Percentiles rank a stretch among this genome's conserved stretches.
Evolutionary conservation across 495 filamentous ascomycete species (phyloP).

Genomic region (Clohesyomyces aquaticus): DNA sequence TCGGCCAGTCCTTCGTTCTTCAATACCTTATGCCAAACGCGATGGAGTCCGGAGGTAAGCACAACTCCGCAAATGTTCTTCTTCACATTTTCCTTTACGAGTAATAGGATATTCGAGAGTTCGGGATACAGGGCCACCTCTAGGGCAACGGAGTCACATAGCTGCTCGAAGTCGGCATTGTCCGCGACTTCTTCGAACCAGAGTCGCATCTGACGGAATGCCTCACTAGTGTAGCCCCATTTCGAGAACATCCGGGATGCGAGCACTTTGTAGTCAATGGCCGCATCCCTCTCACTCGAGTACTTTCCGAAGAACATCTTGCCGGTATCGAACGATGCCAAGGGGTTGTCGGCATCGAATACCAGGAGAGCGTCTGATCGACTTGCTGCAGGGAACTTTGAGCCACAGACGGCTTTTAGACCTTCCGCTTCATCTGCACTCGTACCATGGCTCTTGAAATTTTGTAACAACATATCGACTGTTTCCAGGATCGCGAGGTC

Average conservation of each 20-base stretch:
- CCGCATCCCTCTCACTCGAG: background rate
- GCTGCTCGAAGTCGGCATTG: conserved; percentile 52
- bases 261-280: conserved; percentile 44
- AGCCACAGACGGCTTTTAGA: background rate
- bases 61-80: conserved; percentile 57
- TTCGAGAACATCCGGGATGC: conserved; percentile 52
- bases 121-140: conserved; percentile 56
- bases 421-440: background rate
- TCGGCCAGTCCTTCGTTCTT: conserved; percentile 51
- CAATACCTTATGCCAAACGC: conserved; percentile 63
- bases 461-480: background rate
- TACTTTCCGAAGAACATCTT: conserved; percentile 50
- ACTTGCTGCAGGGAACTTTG: conserved; percentile 10
- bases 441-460: background rate
- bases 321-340: conserved; percentile 60
- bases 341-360: conserved; percentile 63
- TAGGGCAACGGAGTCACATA: conserved; percentile 52
- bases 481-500: conserved; percentile 52
- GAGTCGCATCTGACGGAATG: conserved; percentile 61
- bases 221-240: conserved; percentile 57
- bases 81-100: conserved; percentile 37
- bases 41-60: conserved; percentile 61
- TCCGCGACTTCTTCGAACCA: conserved; percentile 57
- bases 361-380: conserved; percentile 54
- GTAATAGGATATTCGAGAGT: conserved; percentile 52